phyloP scores from a whole-genome alignment of 441 rosid genomes.

The Lepidium campestre region DNA sequence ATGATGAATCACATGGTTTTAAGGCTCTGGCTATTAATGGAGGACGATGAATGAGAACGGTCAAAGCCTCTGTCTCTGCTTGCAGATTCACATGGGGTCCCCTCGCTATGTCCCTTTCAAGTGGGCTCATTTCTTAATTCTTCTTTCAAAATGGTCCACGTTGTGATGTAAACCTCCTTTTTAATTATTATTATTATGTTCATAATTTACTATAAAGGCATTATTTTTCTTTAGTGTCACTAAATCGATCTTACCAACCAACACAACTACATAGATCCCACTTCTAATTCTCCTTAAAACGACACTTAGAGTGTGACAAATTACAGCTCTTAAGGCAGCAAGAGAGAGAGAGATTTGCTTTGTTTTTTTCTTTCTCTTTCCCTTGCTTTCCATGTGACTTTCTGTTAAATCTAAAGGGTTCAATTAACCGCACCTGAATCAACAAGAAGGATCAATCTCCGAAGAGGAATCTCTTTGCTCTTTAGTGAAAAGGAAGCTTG shows the following conservation, averaged over 20 bases:
- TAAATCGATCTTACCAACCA: constrained; percentile 22
- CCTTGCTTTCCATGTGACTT: not conserved
- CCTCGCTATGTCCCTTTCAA: constrained; percentile 22
- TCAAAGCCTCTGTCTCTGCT: constrained; percentile 26
- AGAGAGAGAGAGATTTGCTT: not conserved
- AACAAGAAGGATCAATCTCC: not conserved
- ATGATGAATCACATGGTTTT: constrained; percentile 19
- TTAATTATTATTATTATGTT: not conserved
- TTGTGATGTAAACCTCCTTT: not conserved
- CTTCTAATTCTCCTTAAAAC: constrained; percentile 1
- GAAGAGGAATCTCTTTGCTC: constrained; percentile 22
- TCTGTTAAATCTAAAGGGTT: not conserved
- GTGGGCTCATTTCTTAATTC: constrained; percentile 24
- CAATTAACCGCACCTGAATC: not conserved
- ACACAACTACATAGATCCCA: not conserved
- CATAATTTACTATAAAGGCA: not conserved
- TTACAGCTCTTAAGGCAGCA: not conserved
- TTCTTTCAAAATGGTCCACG: constrained; percentile 17
- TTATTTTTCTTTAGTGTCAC: constrained; percentile 7
- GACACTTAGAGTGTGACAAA: not conserved
- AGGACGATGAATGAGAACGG: constrained; percentile 20
- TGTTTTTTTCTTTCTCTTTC: not conserved
- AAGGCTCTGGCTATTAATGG: constrained; percentile 20
- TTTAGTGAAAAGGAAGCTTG: constrained; percentile 32
- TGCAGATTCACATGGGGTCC: constrained; percentile 34